phyloP scores from a whole-genome alignment of 1,284 basidiomycete species.

The Ganoderma leucocontextum region DNA sequence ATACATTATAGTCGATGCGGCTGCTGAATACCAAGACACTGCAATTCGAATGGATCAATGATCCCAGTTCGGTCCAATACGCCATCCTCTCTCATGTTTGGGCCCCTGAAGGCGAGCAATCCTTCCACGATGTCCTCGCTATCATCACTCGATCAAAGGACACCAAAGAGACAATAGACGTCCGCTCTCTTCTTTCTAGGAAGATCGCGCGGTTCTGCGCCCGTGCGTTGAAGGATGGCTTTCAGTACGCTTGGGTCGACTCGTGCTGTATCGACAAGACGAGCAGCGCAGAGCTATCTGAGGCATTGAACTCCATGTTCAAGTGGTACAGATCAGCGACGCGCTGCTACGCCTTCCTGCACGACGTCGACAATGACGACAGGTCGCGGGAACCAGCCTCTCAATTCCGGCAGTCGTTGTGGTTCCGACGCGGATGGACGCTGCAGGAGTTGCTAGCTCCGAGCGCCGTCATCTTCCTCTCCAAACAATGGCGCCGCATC shows the following conservation, averaged over 20 bases:
- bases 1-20: background rate
- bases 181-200: background rate
- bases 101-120: too few species aligned
- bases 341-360: too few species aligned
- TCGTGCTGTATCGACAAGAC: background rate
- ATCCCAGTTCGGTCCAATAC: background rate
- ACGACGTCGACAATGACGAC: too few species aligned
- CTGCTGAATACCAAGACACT: background rate
- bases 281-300: too few species aligned
- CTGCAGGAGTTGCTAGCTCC: slow-evolving; percentile 23
- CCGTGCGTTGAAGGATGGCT: background rate
- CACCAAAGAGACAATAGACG: too few species aligned
- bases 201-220: background rate
- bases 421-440: slow-evolving; percentile 21
- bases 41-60: background rate
- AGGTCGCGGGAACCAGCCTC: too few species aligned
- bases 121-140: background rate
- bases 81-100: background rate
- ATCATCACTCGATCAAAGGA: background rate
- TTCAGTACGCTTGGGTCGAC: background rate
- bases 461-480: slow-evolving; percentile 9
- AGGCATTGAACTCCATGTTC: too few species aligned
- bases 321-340: too few species aligned
- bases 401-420: background rate
- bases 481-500: slow-evolving; percentile 7